phyloP scores from a whole-genome alignment of 1,284 basidiomycete genomes.

The Leucocoprinus gongylophorus region DNA sequence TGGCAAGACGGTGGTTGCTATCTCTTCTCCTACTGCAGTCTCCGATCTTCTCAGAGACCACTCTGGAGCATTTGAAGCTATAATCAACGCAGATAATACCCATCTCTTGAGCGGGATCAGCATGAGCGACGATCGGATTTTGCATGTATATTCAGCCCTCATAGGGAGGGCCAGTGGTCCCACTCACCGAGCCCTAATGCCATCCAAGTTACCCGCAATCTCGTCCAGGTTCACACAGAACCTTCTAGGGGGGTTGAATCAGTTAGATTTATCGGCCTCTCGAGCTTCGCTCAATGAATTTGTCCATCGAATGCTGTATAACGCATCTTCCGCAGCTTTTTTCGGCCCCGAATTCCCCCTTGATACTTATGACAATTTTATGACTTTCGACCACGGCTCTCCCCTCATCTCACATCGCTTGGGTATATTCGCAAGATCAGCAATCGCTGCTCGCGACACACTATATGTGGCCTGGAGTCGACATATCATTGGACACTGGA shows the following conservation, averaged over 20 bases:
- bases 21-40: not conserved
- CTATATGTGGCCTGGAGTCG: not conserved
- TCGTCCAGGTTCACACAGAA: not conserved
- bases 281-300: not conserved
- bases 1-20: not conserved
- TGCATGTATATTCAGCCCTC: not conserved
- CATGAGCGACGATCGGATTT: not conserved
- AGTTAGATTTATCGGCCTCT: not conserved
- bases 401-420: not conserved
- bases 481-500: not conserved
- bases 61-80: not conserved
- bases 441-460: not conserved
- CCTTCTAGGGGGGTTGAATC: not conserved
- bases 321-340: not conserved
- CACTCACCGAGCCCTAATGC: not conserved
- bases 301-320: not conserved
- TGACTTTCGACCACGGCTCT: not conserved
- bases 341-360: not conserved
- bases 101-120: not conserved
- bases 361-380: not conserved
- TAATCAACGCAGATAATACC: not conserved
- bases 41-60: not conserved
- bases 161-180: not conserved
- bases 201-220: not conserved
- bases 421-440: not conserved